phyloP scores from a whole-genome alignment of 371 early-diverging fungal genomes.

The Antonospora locustae region DNA sequence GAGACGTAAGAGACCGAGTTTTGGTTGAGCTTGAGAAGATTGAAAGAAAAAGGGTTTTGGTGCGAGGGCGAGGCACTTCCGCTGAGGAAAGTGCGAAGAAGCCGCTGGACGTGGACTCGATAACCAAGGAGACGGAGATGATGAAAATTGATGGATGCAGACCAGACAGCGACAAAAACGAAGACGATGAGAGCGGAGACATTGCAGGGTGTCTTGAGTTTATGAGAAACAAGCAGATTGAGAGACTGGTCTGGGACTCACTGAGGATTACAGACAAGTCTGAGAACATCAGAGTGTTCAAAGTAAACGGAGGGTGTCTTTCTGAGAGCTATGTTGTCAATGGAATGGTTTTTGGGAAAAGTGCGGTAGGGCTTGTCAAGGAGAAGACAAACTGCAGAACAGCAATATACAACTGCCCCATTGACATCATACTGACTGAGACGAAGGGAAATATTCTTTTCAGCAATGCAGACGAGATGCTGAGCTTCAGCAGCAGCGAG shows the following conservation, averaged over 20 bases:
- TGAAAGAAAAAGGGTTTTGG: slow-evolving; percentile 13
- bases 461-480: slow-evolving; percentile 82
- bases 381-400: slow-evolving; percentile 58
- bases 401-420: slow-evolving; percentile 81
- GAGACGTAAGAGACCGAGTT: slow-evolving; percentile 25
- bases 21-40: slow-evolving; percentile 7
- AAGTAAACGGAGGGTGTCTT: slow-evolving; percentile 78
- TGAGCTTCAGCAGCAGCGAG: slow-evolving; percentile 80
- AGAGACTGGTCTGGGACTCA: slow-evolving; percentile 24
- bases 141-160: neutral
- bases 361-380: slow-evolving; percentile 62
- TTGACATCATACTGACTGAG: slow-evolving; percentile 84
- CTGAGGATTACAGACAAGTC: slow-evolving; percentile 29
- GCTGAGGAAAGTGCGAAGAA: slow-evolving; percentile 19
- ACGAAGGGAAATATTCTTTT: slow-evolving; percentile 95
- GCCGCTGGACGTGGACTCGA: neutral
- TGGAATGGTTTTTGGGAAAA: slow-evolving; percentile 92
- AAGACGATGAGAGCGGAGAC: neutral
- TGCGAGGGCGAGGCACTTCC: slow-evolving; percentile 4
- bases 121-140: neutral
- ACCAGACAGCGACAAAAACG: neutral
- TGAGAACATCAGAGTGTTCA: slow-evolving; percentile 56
- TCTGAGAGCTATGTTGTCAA: slow-evolving; percentile 74
- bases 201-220: slow-evolving; percentile 19
- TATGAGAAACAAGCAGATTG: slow-evolving; percentile 29